Evolutionary conservation across 495 filamentous ascomycete species (phyloP).

Genomic region (Penicillium bovifimosum): DNA sequence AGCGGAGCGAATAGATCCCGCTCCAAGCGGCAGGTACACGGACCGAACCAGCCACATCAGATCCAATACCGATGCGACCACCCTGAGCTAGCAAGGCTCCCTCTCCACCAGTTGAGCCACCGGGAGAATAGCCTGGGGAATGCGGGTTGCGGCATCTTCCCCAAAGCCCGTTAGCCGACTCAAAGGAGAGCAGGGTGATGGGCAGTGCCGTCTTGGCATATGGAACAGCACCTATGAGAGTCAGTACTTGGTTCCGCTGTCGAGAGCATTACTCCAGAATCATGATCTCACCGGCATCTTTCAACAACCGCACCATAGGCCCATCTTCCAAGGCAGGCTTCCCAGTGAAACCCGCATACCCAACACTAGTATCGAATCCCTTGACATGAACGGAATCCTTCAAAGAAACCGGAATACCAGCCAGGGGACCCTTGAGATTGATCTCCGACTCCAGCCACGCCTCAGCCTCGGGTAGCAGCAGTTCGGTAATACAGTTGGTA

Average conservation of each 20-base stretch:
- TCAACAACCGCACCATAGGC: constrained; percentile 67
- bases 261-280: background rate
- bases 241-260: background rate
- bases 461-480: constrained; percentile 77
- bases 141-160: constrained; percentile 81
- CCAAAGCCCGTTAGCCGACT: constrained; percentile 87
- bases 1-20: constrained; percentile 84
- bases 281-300: constrained; percentile 63
- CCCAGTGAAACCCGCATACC: constrained; percentile 67
- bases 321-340: constrained; percentile 65
- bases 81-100: constrained; percentile 79
- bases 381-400: constrained; percentile 84
- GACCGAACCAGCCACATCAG: constrained; percentile 90
- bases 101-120: constrained; percentile 89
- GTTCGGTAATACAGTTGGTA: constrained; percentile 89
- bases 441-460: constrained; percentile 64
- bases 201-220: constrained; percentile 97
- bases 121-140: constrained; percentile 75
- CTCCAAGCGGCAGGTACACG: constrained; percentile 84
- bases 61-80: constrained; percentile 87
- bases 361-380: constrained; percentile 83
- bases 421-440: constrained; percentile 77
- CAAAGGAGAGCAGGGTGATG: constrained; percentile 85
- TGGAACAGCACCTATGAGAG: constrained; percentile 65
- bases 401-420: constrained; percentile 81